These are phyloP conservation scores for Alliaria petiolata DNA, from an alignment of 345 rosid species.

Conservation along the genomic window DNA sequence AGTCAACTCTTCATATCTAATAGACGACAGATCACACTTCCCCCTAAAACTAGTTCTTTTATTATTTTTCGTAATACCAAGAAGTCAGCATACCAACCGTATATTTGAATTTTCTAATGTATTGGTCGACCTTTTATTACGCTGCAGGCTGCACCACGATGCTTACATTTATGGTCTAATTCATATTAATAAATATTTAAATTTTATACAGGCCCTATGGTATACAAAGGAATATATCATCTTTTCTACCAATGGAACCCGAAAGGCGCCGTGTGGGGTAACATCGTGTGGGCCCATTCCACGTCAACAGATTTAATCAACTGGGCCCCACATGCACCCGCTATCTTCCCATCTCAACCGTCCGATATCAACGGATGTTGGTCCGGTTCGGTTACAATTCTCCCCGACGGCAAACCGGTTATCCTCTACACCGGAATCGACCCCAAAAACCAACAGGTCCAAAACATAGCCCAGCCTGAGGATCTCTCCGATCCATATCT, in stretches of 20 bases:
- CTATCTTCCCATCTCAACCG: constrained; percentile 52
- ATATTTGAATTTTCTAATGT: constrained; percentile 14
- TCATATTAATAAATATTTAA: not conserved
- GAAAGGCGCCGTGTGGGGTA: constrained; percentile 63
- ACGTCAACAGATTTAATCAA: constrained; percentile 66
- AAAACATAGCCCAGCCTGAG: constrained; percentile 64
- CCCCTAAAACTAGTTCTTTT: not conserved
- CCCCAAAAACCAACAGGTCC: constrained; percentile 41
- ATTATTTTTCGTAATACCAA: not conserved
- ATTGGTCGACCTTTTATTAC: constrained; percentile 10
- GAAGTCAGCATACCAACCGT: constrained; percentile 16
- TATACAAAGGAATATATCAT: constrained; percentile 73
- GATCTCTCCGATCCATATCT: constrained; percentile 61
- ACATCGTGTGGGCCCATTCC: constrained; percentile 84
- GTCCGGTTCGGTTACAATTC: constrained; percentile 75
- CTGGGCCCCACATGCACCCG: constrained; percentile 57
- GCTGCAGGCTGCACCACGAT: constrained; percentile 25
- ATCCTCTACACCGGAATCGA: constrained; percentile 65
- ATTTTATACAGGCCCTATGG: constrained; percentile 49
- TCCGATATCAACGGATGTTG: constrained; percentile 62
- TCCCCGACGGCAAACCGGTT: constrained; percentile 44
- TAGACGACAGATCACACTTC: constrained; percentile 15
- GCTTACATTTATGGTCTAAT: not conserved
- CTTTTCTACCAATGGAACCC: constrained; percentile 77
- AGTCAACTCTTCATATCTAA: constrained; percentile 32